These are phyloP conservation scores for Pyrus pyrifolia DNA, from an alignment of 306 rosid genomes.

Conservation along the genomic window DNA sequence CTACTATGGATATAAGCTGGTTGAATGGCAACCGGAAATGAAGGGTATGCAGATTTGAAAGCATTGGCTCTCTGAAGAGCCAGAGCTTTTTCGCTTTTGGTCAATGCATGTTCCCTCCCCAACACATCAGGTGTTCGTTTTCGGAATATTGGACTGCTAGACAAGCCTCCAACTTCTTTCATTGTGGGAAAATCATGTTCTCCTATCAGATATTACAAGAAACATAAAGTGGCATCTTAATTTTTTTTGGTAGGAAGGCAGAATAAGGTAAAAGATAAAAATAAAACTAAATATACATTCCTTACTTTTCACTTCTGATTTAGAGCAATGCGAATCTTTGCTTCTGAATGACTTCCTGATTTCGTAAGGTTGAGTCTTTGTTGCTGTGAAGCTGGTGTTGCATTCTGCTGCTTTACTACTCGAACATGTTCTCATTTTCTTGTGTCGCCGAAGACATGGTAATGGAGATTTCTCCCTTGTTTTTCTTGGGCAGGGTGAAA, in stretches of 20 bases:
- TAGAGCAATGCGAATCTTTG: not conserved
- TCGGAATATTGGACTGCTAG: not conserved
- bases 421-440: not conserved
- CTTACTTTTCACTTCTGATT: not conserved
- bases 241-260: not conserved
- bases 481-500: not conserved
- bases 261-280: not conserved
- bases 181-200: not conserved
- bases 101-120: not conserved
- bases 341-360: not conserved
- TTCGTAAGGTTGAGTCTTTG: not conserved
- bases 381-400: not conserved
- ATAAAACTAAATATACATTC: not conserved
- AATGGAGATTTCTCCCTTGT: not conserved
- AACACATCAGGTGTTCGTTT: not conserved
- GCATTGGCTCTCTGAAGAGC: slow-evolving; percentile 1
- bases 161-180: not conserved
- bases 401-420: not conserved
- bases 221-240: not conserved
- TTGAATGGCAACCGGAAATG: slow-evolving; percentile 5
- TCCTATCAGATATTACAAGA: not conserved
- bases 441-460: not conserved
- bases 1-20: not conserved
- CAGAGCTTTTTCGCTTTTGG: not conserved
- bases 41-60: slow-evolving; percentile 5